Percentiles rank a stretch among this genome's conserved stretches.
These are phyloP conservation scores for Albugo laibachii DNA, from an alignment of 352 stramenopile genomes.

Conservation along the genomic window DNA sequence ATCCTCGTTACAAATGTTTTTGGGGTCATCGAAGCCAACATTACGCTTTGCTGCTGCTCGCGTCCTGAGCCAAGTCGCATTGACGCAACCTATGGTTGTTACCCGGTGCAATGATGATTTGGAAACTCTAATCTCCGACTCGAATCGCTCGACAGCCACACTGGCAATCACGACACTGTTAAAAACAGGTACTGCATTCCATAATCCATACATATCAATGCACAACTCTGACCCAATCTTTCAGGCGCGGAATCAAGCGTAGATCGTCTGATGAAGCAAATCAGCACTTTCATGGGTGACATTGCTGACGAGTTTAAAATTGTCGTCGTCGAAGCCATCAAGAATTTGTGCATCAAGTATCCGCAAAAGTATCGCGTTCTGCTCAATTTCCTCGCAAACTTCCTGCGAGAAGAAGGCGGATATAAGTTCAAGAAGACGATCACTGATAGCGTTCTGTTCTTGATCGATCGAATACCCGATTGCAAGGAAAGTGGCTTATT, in stretches of 20 bases:
- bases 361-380: slow-evolving; percentile 94
- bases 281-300: slow-evolving; percentile 96
- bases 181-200: slow-evolving; percentile 77
- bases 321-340: slow-evolving; percentile 93
- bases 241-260: slow-evolving; percentile 86
- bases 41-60: slow-evolving; percentile 94
- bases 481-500: slow-evolving; percentile 93
- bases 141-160: slow-evolving; percentile 96
- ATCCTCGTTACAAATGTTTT: slow-evolving; percentile 91
- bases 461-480: slow-evolving; percentile 94
- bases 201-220: not conserved
- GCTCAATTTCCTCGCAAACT: slow-evolving; percentile 95
- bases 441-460: slow-evolving; percentile 92
- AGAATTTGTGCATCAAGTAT: slow-evolving; percentile 96
- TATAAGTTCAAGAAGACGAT: slow-evolving; percentile 99
- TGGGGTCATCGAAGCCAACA: slow-evolving; percentile 89
- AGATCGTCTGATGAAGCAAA: slow-evolving; percentile 94
- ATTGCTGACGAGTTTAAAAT: slow-evolving; percentile 99
- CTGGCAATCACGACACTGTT: slow-evolving; percentile 98
- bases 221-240: not conserved
- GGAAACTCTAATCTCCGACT: slow-evolving; percentile 92
- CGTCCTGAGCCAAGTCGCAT: slow-evolving; percentile 85
- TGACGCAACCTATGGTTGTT: slow-evolving; percentile 88
- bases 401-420: slow-evolving; percentile 90
- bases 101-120: slow-evolving; percentile 98